A percentile compares a stretch with the other conserved stretches of the same genome.
Evolutionary conservation across 768 basidiomycete genomes (phyloP).

Genomic region (Pisolithus albus): DNA sequence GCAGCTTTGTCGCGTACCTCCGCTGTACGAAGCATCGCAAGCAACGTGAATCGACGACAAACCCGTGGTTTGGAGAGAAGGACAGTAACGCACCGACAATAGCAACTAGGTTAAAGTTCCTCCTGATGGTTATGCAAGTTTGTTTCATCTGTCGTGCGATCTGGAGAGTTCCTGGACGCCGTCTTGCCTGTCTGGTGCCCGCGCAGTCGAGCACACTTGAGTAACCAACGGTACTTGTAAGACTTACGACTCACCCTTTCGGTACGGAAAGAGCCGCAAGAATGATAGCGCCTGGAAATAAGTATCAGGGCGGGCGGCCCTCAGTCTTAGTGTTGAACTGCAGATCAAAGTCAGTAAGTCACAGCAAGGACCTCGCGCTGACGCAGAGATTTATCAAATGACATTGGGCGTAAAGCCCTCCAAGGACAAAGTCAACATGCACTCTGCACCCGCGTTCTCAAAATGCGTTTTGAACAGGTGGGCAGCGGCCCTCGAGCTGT

Average conservation of each 20-base stretch:
- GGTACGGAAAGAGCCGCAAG: constrained; percentile 83
- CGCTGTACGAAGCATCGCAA: neutral
- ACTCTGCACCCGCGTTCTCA: constrained; percentile 53
- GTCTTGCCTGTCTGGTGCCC: constrained; percentile 51
- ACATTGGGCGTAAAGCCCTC: no score
- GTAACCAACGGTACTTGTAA: neutral
- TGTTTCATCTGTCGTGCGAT: constrained; percentile 72
- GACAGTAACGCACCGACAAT: constrained; percentile 64
- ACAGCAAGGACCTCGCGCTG: no score
- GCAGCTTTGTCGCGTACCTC: constrained; percentile 39
- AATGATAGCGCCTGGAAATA: constrained; percentile 89
- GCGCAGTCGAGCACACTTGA: neutral
- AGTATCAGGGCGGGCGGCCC: constrained; percentile 54
- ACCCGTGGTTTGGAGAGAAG: constrained; percentile 3
- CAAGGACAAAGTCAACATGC: constrained; percentile 50
- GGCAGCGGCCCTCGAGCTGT: constrained; percentile 62
- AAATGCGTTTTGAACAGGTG: constrained; percentile 58
- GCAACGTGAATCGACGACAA: no score
- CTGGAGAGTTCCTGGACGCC: constrained; percentile 62
- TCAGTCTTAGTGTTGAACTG: constrained; percentile 49
- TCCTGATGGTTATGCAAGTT: constrained; percentile 60
- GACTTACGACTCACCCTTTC: constrained; percentile 27
- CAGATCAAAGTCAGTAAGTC: no score
- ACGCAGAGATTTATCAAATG: no score
- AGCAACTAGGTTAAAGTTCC: constrained; percentile 77